Evolutionary conservation across 495 filamentous ascomycete species (phyloP), one percentile per base, ranked within the genome.

Genomic region (Neurospora cerealis): DNA sequence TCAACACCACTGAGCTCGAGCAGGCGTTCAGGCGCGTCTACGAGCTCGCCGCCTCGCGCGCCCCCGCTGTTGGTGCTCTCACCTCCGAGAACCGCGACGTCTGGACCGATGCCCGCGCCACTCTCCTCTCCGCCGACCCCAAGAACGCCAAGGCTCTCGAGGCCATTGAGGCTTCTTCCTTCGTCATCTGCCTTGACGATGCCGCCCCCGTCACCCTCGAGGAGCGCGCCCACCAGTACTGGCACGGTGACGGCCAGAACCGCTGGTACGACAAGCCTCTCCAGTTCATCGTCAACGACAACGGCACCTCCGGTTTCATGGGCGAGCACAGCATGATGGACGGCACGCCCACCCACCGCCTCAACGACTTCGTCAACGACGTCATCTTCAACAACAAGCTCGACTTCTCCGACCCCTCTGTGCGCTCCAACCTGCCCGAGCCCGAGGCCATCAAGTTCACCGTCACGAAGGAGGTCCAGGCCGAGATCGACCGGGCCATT

Each of bases 301-400:
- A 99, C 83, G 96, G 94, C 76, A 96, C 96, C 19, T 92, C 96
- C 34, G 96, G 96, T 74, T 99, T 99, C 87, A 93, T 93, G 86
- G 96, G 96, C 79, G 96, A 99, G 86, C 96, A 99, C 87, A 94
- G 91, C 83, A 98, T 99, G 96, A 99, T 99, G 96, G 96, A 99
- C 81, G 96, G 96, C 73, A 99, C 95, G 37, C 94, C 96, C 2
- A 99, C 96, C 15, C 95, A 98, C 83, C 90, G 96, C 4, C 88
- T 99, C 39, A 98, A 97, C 82, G 96, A 99, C 87, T 93, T 93
- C 80, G 87, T 94, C 82, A 96, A 95, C 86, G 88, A 89, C 78
- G 85, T 93, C 77, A 97, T 98, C 82, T 94, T 95, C 84, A 89
- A 89, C 85, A 93, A 96, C 84, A 94, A 94, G 81, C 89, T 98